Conservation (phyloP, 1,284 basidiomycete species). For the Cutaneotrichosporon spelunceum region DNA sequence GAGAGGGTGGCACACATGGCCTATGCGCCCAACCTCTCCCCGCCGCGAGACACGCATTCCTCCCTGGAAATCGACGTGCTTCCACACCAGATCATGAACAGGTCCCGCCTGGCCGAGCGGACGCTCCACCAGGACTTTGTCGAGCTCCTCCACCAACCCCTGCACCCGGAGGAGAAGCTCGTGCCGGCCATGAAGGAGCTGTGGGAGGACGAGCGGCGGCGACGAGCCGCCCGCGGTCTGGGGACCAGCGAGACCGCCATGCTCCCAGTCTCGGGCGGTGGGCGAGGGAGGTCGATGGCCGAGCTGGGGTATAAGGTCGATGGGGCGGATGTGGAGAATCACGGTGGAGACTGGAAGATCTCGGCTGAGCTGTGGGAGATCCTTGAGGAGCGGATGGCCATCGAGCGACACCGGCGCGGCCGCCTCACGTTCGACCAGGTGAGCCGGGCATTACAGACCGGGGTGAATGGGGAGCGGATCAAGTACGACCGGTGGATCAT, state of each 20-base stretch:
- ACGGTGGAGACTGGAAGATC: slow-evolving; percentile 51
- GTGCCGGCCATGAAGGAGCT: slow-evolving; percentile 85
- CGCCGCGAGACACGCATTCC: slow-evolving; percentile 64
- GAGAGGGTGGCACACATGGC: slow-evolving; percentile 36
- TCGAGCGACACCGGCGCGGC: slow-evolving; percentile 51
- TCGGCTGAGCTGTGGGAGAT: slow-evolving; percentile 44
- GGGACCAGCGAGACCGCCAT: slow-evolving; percentile 38
- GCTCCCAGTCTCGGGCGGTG: slow-evolving; percentile 47
- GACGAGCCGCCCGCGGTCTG: slow-evolving; percentile 62
- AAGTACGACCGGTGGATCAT: slow-evolving; percentile 61
- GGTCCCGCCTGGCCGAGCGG: slow-evolving; percentile 64
- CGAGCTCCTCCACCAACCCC: slow-evolving; percentile 57
- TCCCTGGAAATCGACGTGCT: slow-evolving; percentile 79
- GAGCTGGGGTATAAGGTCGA: slow-evolving; percentile 43
- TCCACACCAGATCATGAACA: slow-evolving; percentile 81
- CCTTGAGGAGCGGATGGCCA: slow-evolving; percentile 42
- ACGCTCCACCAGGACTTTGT: slow-evolving; percentile 70
- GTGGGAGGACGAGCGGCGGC: slow-evolving; percentile 86
- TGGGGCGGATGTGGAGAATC: slow-evolving; percentile 33
- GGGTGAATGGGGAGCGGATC: slow-evolving; percentile 39
- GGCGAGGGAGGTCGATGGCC: slow-evolving; percentile 40
- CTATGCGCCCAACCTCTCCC: slow-evolving; percentile 53
- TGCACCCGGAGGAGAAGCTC: slow-evolving; percentile 65
- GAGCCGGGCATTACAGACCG: slow-evolving; percentile 28
- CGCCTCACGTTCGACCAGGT: slow-evolving; percentile 40